Evolutionary conservation across 768 basidiomycete species (phyloP), one percentile per base, ranked within the genome.

Genomic region (Tricholoma sp.): DNA sequence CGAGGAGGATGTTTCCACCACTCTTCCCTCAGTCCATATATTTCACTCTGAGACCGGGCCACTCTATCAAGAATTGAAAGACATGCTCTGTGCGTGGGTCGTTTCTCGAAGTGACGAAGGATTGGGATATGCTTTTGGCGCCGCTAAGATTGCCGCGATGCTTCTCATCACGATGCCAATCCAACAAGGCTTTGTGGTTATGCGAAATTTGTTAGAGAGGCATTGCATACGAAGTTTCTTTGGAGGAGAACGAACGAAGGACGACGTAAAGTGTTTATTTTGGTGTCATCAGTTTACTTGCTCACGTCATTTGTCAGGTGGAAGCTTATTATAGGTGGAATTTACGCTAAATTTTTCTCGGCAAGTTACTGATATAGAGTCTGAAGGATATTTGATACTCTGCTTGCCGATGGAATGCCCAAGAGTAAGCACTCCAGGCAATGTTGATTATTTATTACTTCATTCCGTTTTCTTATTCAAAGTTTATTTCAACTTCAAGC

Each of bases 401-500:
- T 95, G 21, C 78, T 95, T 29, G 94, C 94, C 16, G 94, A 96
- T 69, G 85, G 86, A 27, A 94, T 96, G 92, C 94, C 94, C 1
- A 94, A 94, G 72, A 86, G 92, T 95, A 65, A 67, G 83, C 32
- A 22, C 22, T 57, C 39, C 50, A 41, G 10, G 12, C 29, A 6
- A 10, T 39, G 35, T 34, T 11, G 18, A 51, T 51, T 18, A 34
- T 34, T 50, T 39, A 21, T 10, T 27, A 51, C 24, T 37, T 37
- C 55, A 35, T 5, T 16, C 43, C 21, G 24, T 4, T 49, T 55
- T 12, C 51, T 3, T 29, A 5, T 31, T 46, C 6, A 10, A 50
- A 94, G 92, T 96, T 60, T 94, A 93, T 69, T 91, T 93, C 74
- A 94, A 94, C 73, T 94, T 95, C 73, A 93, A 94, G 68, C 91